These are phyloP conservation scores for Coemansia sp. DNA, from an alignment of 192 early-diverging fungal genomes.

Conservation along the genomic window DNA sequence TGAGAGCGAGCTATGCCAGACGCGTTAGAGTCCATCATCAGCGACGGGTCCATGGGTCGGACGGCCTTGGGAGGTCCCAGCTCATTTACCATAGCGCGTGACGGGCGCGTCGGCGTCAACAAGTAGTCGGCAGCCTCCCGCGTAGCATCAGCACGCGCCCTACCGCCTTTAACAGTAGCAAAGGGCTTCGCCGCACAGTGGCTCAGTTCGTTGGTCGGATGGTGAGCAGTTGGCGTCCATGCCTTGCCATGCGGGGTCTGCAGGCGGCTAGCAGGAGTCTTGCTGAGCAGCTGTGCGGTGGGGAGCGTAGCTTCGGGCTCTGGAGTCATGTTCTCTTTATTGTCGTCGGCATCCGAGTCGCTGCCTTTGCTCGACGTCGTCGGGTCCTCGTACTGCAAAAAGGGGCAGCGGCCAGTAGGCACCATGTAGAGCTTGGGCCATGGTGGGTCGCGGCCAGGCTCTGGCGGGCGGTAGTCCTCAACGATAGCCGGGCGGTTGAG, in stretches of 20 bases:
- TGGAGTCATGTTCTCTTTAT: slow-evolving; percentile 54
- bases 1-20: slow-evolving; percentile 43
- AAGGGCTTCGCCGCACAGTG: neutral
- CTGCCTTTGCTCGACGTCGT: slow-evolving; percentile 56
- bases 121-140: slow-evolving; percentile 7
- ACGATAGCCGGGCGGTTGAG: slow-evolving; percentile 52
- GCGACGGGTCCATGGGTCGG: slow-evolving; percentile 9
- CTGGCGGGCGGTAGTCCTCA: slow-evolving; percentile 52
- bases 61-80: neutral
- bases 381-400: slow-evolving; percentile 59
- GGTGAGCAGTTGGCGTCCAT: slow-evolving; percentile 20
- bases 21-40: slow-evolving; percentile 52
- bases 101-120: slow-evolving; percentile 39
- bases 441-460: slow-evolving; percentile 47
- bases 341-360: slow-evolving; percentile 46
- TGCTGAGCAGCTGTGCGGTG: slow-evolving; percentile 39
- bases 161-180: neutral
- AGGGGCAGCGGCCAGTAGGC: slow-evolving; percentile 56
- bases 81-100: slow-evolving; percentile 8
- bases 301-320: slow-evolving; percentile 47
- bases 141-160: slow-evolving; percentile 2
- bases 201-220: neutral
- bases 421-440: slow-evolving; percentile 62
- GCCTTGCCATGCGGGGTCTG: slow-evolving; percentile 35
- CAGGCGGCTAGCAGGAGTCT: slow-evolving; percentile 43